phyloP scores from a whole-genome alignment of 2,329 filamentous ascomycete genomes.

The Monosporascus sp. region DNA sequence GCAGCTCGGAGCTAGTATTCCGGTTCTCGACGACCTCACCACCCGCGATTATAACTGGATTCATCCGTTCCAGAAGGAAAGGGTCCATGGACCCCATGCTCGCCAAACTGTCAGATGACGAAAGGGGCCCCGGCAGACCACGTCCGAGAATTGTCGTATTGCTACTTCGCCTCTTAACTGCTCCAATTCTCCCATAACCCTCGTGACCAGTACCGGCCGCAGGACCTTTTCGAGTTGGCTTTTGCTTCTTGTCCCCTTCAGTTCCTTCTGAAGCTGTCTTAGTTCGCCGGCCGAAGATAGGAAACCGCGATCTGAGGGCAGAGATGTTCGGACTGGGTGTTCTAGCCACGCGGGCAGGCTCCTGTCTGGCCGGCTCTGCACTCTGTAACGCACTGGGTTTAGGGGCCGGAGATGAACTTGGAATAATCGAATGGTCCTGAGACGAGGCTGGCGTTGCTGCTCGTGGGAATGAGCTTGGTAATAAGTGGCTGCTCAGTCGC shows the following conservation, averaged over 20 bases:
- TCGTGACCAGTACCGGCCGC: slow-evolving; percentile 92
- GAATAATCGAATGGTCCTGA: slow-evolving; percentile 23
- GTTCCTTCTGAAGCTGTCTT: slow-evolving; percentile 54
- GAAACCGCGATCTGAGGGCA: slow-evolving; percentile 61
- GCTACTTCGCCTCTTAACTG: slow-evolving; percentile 57
- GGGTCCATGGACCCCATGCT: slow-evolving; percentile 43
- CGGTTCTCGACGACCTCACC: slow-evolving; percentile 57
- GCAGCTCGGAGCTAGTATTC: slow-evolving; percentile 46
- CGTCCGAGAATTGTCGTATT: slow-evolving; percentile 45
- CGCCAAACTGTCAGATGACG: slow-evolving; percentile 46
- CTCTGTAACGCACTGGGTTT: slow-evolving; percentile 2
- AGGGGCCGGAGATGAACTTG: slow-evolving; percentile 26
- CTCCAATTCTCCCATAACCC: slow-evolving; percentile 65
- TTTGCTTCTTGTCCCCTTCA: slow-evolving; percentile 51
- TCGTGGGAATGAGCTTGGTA: slow-evolving; percentile 28
- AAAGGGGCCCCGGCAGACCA: slow-evolving; percentile 37
- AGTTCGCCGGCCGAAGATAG: slow-evolving; percentile 68
- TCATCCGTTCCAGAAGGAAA: slow-evolving; percentile 57
- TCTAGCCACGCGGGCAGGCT: slow-evolving; percentile 29
- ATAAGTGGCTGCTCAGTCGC: slow-evolving; percentile 35
- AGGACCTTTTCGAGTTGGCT: slow-evolving; percentile 65
- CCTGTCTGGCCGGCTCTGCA: slow-evolving; percentile 17
- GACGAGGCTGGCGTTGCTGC: slow-evolving; percentile 29
- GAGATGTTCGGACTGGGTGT: slow-evolving; percentile 52
- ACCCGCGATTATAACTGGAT: slow-evolving; percentile 61